Conservation (phyloP, 768 basidiomycete species). For the Podaxis sp. region DNA sequence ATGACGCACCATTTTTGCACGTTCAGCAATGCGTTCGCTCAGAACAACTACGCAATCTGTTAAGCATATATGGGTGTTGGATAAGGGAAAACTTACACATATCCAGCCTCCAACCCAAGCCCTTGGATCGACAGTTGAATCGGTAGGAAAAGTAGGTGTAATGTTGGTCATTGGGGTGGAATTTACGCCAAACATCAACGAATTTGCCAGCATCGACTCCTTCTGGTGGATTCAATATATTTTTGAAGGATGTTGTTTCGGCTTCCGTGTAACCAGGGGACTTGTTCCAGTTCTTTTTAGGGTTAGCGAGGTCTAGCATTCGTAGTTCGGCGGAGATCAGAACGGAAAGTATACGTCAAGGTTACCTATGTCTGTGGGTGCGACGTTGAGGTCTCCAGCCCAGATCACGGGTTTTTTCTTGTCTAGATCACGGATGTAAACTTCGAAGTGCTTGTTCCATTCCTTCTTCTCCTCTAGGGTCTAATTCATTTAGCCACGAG, state of each 20-base stretch:
- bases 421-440: constrained; percentile 69
- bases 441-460: constrained; percentile 77
- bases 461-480: constrained; percentile 70
- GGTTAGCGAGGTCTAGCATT: constrained; percentile 57
- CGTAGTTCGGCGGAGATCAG: not conserved
- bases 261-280: constrained; percentile 79
- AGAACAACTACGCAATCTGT: constrained; percentile 51
- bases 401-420: constrained; percentile 82
- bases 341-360: not conserved
- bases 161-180: constrained; percentile 62
- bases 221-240: constrained; percentile 54
- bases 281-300: constrained; percentile 83
- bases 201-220: constrained; percentile 43
- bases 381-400: constrained; percentile 86
- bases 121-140: constrained; percentile 75
- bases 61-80: not conserved
- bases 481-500: constrained; percentile 32
- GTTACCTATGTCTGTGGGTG: constrained; percentile 68
- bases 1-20: constrained; percentile 51
- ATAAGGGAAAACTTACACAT: constrained; percentile 50
- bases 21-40: constrained; percentile 62
- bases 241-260: constrained; percentile 72
- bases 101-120: constrained; percentile 85
- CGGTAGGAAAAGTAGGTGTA: constrained; percentile 86
- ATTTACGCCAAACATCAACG: constrained; percentile 75